phyloP scores from a whole-genome alignment of 164 flowering plant genomes.

The Piper betle region DNA sequence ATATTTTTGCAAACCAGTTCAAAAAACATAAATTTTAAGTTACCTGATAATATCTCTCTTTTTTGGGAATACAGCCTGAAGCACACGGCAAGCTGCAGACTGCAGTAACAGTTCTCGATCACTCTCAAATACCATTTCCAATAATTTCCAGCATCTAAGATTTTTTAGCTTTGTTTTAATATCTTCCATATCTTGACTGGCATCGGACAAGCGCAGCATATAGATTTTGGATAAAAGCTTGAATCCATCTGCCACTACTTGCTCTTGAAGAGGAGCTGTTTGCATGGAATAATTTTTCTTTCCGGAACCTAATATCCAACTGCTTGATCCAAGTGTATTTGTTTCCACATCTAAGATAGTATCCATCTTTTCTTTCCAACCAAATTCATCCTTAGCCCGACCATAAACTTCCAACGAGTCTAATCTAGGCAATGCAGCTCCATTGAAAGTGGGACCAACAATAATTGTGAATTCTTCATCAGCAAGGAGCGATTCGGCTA shows the following conservation, averaged over 20 bases:
- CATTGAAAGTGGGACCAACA: conserved; percentile 77
- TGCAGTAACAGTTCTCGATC: conserved; percentile 80
- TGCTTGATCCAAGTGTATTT: conserved; percentile 53
- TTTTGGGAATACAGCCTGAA: conserved; percentile 78
- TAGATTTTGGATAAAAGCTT: conserved; percentile 68
- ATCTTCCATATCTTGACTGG: conserved; percentile 41
- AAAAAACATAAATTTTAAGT: neutral
- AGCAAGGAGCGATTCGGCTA: conserved; percentile 92
- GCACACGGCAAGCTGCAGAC: conserved; percentile 78
- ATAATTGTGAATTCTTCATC: conserved; percentile 82
- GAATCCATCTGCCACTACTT: conserved; percentile 85
- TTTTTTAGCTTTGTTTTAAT: conserved; percentile 38
- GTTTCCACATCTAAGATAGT: conserved; percentile 89
- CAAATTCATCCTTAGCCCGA: conserved; percentile 97
- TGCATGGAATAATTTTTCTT: conserved; percentile 51
- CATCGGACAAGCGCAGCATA: conserved; percentile 30
- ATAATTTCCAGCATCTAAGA: conserved; percentile 56
- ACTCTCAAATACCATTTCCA: conserved; percentile 81
- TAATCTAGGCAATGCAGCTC: conserved; percentile 71
- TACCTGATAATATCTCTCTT: conserved; percentile 78
- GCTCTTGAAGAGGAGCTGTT: conserved; percentile 72
- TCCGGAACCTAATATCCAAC: conserved; percentile 41
- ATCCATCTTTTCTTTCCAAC: conserved; percentile 99
- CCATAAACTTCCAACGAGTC: conserved; percentile 96
- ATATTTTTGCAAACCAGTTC: neutral